Base-by-base conservation (phyloP, 148 eudicot genomes). In the Arbutus unedo region DNA sequence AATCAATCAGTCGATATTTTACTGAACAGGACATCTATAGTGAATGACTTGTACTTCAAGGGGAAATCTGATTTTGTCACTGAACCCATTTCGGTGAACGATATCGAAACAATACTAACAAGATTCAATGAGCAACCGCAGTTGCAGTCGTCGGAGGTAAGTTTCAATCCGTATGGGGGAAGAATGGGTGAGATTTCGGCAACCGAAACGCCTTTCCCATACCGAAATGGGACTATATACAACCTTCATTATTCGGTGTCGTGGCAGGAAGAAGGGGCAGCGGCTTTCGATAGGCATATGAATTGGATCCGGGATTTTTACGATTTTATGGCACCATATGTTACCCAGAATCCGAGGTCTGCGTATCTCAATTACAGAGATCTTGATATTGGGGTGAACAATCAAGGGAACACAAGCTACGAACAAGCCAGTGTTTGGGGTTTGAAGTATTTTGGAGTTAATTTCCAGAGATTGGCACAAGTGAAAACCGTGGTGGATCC, bases 351-450 rank as follows among this genome's bases (percentile, higher is more conserved):
- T 6, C 67, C 67, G 31, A 62, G 67, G n/a, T 62, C 67, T 2
- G 67, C 67, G 0, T 62, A 62, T 21, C 67, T 62, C 31, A 62
- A 62, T 8, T 62, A 62, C 0, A 62, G 67, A 21, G 67, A 62
- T 62, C 67, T 62, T 62, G 67, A 62, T n/a, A 62, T 62, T 8
- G 67, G 67, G 21, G 67, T 62, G 31, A 62, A 62, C 21, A 62
- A 62, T 62, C 31, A 11, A 31, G 49, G 62, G 44, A 51, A 76
- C 15, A 21, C 78, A n/a, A 49, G 55, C 56, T 74, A 74, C 49
- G 78, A 41, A 74, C 41, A 48, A 49, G 78, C 78, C 10, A 74
- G 78, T 38, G 45, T 74, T 48, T 74, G 78, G 78, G 78, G 56
- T 21, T 18, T 18, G 9, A 74, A 74, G 15, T 74, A 74, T 50